Evolutionary conservation across 2,329 filamentous ascomycete species (phyloP), one percentile per base, ranked within the genome.

Genomic region (Knufia fluminis): DNA sequence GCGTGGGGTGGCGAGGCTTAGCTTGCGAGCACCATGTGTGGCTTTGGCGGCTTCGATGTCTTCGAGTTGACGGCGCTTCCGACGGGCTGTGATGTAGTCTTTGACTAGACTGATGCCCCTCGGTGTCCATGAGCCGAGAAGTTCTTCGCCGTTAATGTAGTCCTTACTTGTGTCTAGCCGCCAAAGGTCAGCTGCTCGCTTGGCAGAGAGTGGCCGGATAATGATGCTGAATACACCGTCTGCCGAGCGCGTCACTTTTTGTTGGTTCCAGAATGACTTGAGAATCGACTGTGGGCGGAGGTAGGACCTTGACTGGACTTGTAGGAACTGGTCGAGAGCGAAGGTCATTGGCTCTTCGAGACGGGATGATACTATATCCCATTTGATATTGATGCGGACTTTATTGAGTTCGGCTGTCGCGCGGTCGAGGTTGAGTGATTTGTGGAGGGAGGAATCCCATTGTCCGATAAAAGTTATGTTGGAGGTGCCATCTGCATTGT

Each of bases 121-220:
- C 1, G 92, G 91, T 6, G 83, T 81, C 92, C 92, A 98, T 50
- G 82, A 81, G 2, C 75, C 81, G 33, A 98, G 73, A 43, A 83
- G 77, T 66, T 98, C 92, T 67, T 98, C 90, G 49, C 92, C 92
- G 66, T 95, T 96, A 60, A 98, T 86, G 62, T 96, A 97, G 64
- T 94, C 88, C 60, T 94, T 85, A 52, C 87, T 83, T 14, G 90
- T 97, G 65, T 89, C 94, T 81, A 97, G 88, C 48, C 92, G 81
- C 92, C 92, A 98, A 10, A 98, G 74, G 64, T 98, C 92, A 2
- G 88, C 88, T 0, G 89, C 87, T 41, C 87, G 80, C 68, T 96
- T 96, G 45, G 94, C 89, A 2, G 89, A 89, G 6, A 87, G 83
- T 0, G 92, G 92, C 24, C 88, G 83, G 66, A 97, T 83, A 4